Evolutionary conservation across 139 green algal species (phyloP).

Genomic region (Medakamo hakoo): DNA sequence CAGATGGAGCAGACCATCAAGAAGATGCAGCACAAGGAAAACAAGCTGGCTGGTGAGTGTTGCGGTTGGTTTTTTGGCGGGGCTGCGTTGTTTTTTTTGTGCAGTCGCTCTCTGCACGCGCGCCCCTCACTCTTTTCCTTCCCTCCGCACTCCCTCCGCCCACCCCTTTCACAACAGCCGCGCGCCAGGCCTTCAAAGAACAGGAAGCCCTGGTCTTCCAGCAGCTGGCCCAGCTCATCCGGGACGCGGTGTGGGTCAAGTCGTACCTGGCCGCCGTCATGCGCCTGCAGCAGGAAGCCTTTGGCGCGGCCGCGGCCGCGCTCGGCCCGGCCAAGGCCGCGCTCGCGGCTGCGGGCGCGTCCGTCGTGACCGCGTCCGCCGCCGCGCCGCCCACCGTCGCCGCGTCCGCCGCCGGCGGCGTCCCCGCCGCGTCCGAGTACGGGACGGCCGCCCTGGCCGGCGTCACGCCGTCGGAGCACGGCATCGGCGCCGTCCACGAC

Average conservation of each 20-base stretch:
- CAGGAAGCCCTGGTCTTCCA: slow-evolving; percentile 68
- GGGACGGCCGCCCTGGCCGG: not conserved
- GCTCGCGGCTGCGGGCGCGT: slow-evolving; percentile 3
- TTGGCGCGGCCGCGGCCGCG: slow-evolving; percentile 24
- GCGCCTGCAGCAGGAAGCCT: slow-evolving; percentile 42
- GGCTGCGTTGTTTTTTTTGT: not conserved
- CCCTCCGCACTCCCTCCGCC: not conserved
- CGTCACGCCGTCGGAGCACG: not conserved
- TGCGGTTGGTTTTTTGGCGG: not conserved
- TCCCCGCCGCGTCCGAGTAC: not conserved
- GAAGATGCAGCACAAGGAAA: slow-evolving; percentile 55
- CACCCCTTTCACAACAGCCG: slow-evolving; percentile 14
- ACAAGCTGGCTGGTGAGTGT: slow-evolving; percentile 48
- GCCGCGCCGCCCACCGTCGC: no score
- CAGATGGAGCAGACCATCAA: slow-evolving; percentile 53
- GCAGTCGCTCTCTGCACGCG: not conserved
- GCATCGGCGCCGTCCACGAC: not conserved
- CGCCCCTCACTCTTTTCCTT: not conserved
- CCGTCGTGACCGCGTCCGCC: not conserved
- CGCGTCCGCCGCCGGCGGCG: not conserved
- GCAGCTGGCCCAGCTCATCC: slow-evolving; percentile 61
- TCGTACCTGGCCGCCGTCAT: slow-evolving; percentile 47
- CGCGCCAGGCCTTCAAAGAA: slow-evolving; percentile 52
- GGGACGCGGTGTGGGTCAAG: slow-evolving; percentile 64
- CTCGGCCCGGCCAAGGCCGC: slow-evolving; percentile 25